phyloP scores from a whole-genome alignment of 768 basidiomycete genomes.

The Boletus eberwhitei region DNA sequence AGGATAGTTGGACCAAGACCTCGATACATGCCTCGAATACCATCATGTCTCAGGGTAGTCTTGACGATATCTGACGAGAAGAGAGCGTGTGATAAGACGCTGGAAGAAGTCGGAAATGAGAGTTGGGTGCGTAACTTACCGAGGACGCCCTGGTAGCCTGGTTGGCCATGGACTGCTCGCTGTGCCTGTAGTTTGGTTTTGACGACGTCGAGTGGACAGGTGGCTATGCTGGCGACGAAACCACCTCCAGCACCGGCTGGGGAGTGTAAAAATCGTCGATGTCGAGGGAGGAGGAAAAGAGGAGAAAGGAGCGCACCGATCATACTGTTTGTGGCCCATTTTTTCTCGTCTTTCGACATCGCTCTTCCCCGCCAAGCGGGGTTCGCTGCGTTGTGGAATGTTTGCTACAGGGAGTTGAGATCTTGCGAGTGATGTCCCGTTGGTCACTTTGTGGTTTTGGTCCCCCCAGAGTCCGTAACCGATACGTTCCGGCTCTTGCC shows the following conservation, averaged over 20 bases:
- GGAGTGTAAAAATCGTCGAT: neutral
- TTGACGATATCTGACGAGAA: constrained; percentile 46
- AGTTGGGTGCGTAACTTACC: constrained; percentile 43
- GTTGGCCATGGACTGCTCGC: constrained; percentile 60
- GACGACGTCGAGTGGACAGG: constrained; percentile 96
- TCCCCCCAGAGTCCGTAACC: neutral
- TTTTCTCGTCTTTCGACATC: constrained; percentile 57
- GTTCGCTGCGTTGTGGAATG: constrained; percentile 10
- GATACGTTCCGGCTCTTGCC: constrained; percentile 19
- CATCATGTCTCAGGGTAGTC: constrained; percentile 59
- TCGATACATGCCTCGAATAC: constrained; percentile 87
- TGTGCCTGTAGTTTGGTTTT: constrained; percentile 99
- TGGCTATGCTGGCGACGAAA: constrained; percentile 86
- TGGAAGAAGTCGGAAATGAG: constrained; percentile 9
- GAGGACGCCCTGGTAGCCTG: constrained; percentile 71
- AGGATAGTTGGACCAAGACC: constrained; percentile 96
- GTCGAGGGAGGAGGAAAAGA: neutral
- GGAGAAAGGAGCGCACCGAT: constrained; percentile 51
- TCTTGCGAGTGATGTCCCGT: neutral
- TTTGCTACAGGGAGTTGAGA: neutral
- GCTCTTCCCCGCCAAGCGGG: constrained; percentile 63
- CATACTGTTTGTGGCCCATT: constrained; percentile 79
- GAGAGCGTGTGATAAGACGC: constrained; percentile 13
- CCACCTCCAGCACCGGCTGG: constrained; percentile 94
- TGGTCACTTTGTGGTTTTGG: neutral